Conservation (phyloP, 306 rosid species). For the Sindora glabra region DNA sequence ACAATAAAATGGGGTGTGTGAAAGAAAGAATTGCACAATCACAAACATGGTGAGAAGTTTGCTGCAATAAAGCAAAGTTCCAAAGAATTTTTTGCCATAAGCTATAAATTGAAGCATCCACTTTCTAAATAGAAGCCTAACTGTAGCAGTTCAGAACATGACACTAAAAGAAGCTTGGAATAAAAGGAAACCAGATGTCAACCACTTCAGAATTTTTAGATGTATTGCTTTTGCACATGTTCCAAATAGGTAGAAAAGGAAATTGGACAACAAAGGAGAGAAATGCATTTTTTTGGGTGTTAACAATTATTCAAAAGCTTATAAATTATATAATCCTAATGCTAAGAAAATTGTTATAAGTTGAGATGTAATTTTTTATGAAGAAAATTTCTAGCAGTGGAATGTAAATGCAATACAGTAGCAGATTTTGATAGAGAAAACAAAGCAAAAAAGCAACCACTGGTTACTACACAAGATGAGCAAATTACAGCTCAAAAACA, state of each 20-base stretch:
- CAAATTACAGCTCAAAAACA: too few species aligned
- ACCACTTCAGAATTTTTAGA: neutral
- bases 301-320: neutral
- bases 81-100: neutral
- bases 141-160: neutral
- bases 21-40: too few species aligned
- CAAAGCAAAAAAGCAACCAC: too few species aligned
- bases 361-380: too few species aligned
- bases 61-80: neutral
- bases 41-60: too few species aligned
- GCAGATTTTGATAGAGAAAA: too few species aligned
- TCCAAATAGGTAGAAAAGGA: neutral
- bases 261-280: too few species aligned
- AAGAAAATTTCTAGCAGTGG: too few species aligned
- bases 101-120: neutral
- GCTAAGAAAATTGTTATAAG: neutral
- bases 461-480: too few species aligned
- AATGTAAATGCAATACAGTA: too few species aligned
- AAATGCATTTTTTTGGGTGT: too few species aligned
- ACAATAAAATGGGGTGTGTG: too few species aligned
- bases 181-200: neutral
- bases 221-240: neutral
- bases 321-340: neutral
- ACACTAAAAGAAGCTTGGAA: neutral
- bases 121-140: neutral